phyloP scores from a whole-genome alignment of 768 basidiomycete genomes.

The Cystobasidium tubakii region DNA sequence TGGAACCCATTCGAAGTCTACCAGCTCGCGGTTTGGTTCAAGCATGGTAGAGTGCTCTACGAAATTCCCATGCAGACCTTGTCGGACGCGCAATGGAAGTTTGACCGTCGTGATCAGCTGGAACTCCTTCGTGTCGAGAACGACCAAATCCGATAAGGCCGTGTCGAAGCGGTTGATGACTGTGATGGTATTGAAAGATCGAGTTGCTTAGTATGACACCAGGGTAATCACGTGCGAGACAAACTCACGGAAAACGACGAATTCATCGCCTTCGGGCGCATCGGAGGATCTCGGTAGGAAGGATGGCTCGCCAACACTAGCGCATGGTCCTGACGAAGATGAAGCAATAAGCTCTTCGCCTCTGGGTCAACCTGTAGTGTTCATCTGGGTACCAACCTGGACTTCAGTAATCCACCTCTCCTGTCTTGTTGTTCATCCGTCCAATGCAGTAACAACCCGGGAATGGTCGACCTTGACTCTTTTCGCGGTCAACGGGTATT shows the following conservation, averaged over 20 bases:
- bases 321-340: conserved; percentile 7
- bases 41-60: conserved; percentile 1
- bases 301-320: conserved; percentile 26
- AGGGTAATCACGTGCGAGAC: too few relatives aligned
- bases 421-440: not conserved
- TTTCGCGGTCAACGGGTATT: conserved; percentile 25
- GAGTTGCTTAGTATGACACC: not conserved
- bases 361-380: not conserved
- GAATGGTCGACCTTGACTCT: not conserved
- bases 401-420: not conserved
- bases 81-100: conserved; percentile 16
- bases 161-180: conserved; percentile 16
- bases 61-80: conserved; percentile 23
- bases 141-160: not conserved
- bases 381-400: not conserved
- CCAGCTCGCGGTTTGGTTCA: conserved; percentile 19
- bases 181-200: not conserved
- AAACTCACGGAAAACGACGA: conserved; percentile 25
- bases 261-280: conserved; percentile 36
- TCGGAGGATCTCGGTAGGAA: conserved; percentile 32
- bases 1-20: conserved; percentile 20
- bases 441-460: conserved; percentile 1
- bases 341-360: not conserved
- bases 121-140: conserved; percentile 33
- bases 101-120: conserved; percentile 23